Conservation (phyloP, 2,329 filamentous ascomycete species). For the Myriosclerotinia scirpicola region DNA sequence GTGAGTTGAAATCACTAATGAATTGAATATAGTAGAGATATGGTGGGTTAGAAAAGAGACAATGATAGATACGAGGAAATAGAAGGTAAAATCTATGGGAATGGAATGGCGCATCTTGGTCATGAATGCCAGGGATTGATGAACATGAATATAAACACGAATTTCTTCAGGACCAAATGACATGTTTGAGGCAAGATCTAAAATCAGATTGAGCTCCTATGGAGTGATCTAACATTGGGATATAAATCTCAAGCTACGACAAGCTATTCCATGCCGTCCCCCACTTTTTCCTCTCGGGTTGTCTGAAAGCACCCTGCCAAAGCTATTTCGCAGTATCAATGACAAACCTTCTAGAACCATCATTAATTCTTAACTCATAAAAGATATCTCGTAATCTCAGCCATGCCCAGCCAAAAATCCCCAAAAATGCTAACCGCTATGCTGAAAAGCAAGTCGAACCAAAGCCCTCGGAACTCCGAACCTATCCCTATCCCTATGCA, state of each 20-base stretch:
- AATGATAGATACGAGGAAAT: too few relatives aligned
- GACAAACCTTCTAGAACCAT: neutral
- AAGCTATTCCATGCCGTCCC: constrained; percentile 2
- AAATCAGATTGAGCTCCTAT: too few relatives aligned
- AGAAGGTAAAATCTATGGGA: neutral
- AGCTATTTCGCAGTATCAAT: neutral
- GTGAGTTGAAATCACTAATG: too few relatives aligned
- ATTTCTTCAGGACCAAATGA: neutral
- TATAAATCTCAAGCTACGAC: neutral
- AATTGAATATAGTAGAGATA: too few relatives aligned
- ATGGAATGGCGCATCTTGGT: neutral
- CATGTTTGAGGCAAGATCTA: neutral
- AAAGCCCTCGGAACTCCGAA: constrained; percentile 4
- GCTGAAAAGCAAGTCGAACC: constrained; percentile 16
- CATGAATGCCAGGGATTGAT: neutral
- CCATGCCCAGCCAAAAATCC: neutral
- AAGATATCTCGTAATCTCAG: neutral
- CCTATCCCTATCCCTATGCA: constrained; percentile 8
- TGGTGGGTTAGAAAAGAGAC: too few relatives aligned
- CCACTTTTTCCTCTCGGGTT: neutral
- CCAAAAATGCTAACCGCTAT: neutral
- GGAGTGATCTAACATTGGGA: neutral
- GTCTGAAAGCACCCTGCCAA: neutral
- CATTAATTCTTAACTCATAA: neutral
- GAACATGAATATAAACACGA: neutral